These are phyloP conservation scores for Hypsizygus ulmarius DNA, from an alignment of 1,284 basidiomycete genomes.

Conservation along the genomic window DNA sequence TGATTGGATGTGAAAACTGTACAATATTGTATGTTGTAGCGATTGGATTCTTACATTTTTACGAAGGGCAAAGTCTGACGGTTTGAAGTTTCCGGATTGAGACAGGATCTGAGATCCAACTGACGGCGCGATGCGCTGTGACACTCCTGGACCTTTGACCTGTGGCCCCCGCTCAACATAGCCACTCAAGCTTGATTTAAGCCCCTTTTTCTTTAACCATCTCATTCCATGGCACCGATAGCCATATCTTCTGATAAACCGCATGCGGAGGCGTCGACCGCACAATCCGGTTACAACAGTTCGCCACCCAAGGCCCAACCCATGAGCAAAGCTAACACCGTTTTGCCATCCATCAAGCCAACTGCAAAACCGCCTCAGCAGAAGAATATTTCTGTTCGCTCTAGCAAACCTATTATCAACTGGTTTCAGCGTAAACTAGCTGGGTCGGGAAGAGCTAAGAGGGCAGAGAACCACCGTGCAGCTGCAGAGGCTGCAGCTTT, in stretches of 20 bases:
- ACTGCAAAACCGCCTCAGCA: constrained; percentile 30
- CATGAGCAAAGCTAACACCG: constrained; percentile 15
- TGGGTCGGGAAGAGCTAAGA: constrained; percentile 50
- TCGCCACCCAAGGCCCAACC: constrained; percentile 15
- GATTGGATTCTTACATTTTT: background rate
- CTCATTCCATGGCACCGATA: constrained; percentile 13
- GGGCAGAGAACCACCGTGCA: constrained; percentile 34
- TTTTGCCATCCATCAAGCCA: constrained; percentile 22
- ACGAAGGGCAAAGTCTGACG: background rate
- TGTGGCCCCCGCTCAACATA: constrained; percentile 2
- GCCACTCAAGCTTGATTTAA: constrained; percentile 3
- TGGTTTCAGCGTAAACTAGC: constrained; percentile 89
- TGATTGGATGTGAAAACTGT: constrained; percentile 34
- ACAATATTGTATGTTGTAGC: background rate
- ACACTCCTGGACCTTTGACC: constrained; percentile 2
- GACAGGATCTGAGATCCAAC: constrained; percentile 10
- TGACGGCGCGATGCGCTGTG: background rate
- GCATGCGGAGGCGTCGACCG: constrained; percentile 7
- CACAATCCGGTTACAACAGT: constrained; percentile 2
- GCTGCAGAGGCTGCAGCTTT: constrained; percentile 24
- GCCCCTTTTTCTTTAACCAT: constrained; percentile 1
- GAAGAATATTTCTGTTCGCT: constrained; percentile 61
- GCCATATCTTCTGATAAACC: constrained; percentile 8
- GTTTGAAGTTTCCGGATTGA: background rate
- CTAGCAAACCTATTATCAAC: constrained; percentile 85